Conservation (phyloP, 495 filamentous ascomycete species). For the Xylaria castorea region DNA sequence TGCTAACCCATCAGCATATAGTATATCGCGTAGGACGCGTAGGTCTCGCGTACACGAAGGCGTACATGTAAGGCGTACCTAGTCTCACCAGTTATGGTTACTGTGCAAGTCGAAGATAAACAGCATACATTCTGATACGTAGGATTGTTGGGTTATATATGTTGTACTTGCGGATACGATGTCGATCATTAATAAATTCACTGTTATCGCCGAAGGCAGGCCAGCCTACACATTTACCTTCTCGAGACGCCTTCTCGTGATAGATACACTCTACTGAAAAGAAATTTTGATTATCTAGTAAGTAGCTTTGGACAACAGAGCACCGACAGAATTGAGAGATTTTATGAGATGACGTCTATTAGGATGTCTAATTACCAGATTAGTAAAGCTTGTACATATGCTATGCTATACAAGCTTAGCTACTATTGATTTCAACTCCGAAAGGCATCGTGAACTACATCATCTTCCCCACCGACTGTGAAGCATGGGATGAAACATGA, state of each 20-base stretch:
- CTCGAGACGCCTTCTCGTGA: background rate
- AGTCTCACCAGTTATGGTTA: background rate
- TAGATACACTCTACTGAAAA: background rate
- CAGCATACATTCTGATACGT: background rate
- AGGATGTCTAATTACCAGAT: background rate
- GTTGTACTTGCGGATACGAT: background rate
- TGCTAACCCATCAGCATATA: background rate
- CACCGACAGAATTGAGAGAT: background rate
- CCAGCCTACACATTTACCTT: background rate
- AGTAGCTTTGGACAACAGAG: slow-evolving; percentile 2
- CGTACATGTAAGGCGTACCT: background rate
- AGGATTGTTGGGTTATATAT: background rate
- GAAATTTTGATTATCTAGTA: background rate
- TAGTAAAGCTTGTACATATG: background rate
- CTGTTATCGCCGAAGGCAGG: background rate
- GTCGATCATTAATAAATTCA: background rate
- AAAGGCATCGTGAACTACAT: slow-evolving; percentile 5
- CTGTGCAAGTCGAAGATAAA: background rate
- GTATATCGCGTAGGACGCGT: background rate
- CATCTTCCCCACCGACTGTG: background rate
- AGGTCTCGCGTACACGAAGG: background rate
- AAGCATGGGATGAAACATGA: background rate
- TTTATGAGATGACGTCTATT: background rate
- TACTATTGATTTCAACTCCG: background rate
- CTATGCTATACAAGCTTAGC: background rate